phyloP scores from a whole-genome alignment of 768 basidiomycete species.

The Hericium coralloides region DNA sequence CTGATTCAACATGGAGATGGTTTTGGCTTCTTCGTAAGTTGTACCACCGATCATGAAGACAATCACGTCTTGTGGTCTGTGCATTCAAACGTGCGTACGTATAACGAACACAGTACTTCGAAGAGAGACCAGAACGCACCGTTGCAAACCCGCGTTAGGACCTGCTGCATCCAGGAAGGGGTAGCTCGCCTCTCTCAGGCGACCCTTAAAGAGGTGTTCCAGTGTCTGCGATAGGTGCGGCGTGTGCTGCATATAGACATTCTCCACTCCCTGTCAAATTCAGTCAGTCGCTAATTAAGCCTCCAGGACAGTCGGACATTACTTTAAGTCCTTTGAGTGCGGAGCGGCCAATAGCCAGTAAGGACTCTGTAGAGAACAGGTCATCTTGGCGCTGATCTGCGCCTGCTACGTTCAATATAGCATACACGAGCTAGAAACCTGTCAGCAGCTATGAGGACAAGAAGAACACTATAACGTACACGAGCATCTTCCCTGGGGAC shows the following conservation, averaged over 20 bases:
- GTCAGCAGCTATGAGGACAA: conserved; percentile 4
- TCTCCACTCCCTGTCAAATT: conserved; percentile 78
- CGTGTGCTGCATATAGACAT: conserved; percentile 95
- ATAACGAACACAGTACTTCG: neutral
- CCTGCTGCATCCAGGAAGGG: conserved; percentile 78
- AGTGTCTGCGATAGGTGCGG: conserved; percentile 91
- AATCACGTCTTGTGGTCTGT: conserved; percentile 90
- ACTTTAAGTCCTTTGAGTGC: conserved; percentile 95
- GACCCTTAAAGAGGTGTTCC: conserved; percentile 80
- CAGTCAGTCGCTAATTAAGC: neutral
- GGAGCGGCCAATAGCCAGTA: conserved; percentile 89
- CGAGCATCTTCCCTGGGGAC: conserved; percentile 68
- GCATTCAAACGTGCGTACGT: too few species aligned
- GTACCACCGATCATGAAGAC: conserved; percentile 95
- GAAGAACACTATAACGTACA: conserved; percentile 27
- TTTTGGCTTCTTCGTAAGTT: conserved; percentile 91
- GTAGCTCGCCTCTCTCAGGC: conserved; percentile 80
- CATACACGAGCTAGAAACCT: conserved; percentile 72
- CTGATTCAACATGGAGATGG: conserved; percentile 81
- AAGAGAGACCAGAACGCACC: conserved; percentile 31
- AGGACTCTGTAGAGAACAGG: conserved; percentile 89
- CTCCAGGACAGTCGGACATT: conserved; percentile 7
- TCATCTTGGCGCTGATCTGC: conserved; percentile 97
- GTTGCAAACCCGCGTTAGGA: conserved; percentile 59
- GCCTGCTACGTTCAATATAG: conserved; percentile 86